These are phyloP conservation scores for Sarcocystis neurona DNA, from an alignment of 169 alveolate genomes.

Conservation along the genomic window DNA sequence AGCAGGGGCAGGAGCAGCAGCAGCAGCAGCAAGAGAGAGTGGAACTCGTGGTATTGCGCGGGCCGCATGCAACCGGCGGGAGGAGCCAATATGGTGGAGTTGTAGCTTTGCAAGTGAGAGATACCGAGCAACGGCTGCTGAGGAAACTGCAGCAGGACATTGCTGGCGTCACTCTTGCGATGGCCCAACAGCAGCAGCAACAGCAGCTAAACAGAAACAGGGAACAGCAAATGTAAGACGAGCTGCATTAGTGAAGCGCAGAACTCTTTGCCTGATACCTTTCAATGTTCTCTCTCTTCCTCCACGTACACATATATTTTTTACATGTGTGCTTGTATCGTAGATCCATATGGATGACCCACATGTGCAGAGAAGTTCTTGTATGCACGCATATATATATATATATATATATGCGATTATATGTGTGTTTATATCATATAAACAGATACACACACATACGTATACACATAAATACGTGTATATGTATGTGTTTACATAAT, in stretches of 20 bases:
- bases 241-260: no score
- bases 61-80: conserved; percentile 69
- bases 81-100: conserved; percentile 66
- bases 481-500: no score
- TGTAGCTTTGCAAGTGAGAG: conserved; percentile 64
- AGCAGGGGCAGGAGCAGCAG: conserved; percentile 12
- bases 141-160: conserved; percentile 73
- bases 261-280: no score
- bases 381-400: background rate
- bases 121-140: conserved; percentile 70
- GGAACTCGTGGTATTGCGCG: conserved; percentile 65
- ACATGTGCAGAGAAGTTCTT: background rate
- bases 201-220: background rate
- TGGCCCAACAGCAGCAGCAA: conserved; percentile 8
- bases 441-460: background rate
- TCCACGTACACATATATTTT: no score
- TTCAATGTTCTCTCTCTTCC: no score
- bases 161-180: background rate
- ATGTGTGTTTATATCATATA: no score
- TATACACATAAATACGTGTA: background rate
- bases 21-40: no score
- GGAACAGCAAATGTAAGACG: no score
- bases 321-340: no score
- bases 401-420: background rate
- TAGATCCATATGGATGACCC: no score